Percentiles rank a stretch among this genome's conserved stretches.
phyloP scores from a whole-genome alignment of 208 protist genomes.

The Herpetomonas tarakana region DNA sequence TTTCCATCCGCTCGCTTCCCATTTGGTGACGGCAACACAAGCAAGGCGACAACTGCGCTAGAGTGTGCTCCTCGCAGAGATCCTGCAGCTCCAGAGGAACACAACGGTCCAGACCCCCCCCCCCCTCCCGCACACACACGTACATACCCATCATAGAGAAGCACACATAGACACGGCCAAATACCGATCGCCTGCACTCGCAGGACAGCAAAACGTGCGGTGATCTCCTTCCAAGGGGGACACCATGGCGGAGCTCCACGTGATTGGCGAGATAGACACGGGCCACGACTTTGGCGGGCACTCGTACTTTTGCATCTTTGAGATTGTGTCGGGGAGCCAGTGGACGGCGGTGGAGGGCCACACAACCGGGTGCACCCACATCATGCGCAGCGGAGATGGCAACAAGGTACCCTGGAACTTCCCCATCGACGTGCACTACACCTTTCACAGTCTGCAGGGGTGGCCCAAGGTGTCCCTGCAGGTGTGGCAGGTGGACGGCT shows the following conservation, averaged over 20 bases:
- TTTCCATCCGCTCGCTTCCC: too few relatives aligned
- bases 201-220: too few relatives aligned
- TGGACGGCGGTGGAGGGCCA: slow-evolving; percentile 74
- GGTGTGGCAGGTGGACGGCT: slow-evolving; percentile 86
- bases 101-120: too few relatives aligned
- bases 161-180: too few relatives aligned
- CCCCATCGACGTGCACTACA: slow-evolving; percentile 86
- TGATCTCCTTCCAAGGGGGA: too few relatives aligned
- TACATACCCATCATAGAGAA: neutral
- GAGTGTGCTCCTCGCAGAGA: too few relatives aligned
- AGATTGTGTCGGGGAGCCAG: slow-evolving; percentile 68
- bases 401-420: slow-evolving; percentile 64
- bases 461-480: slow-evolving; percentile 90
- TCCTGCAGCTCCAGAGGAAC: too few relatives aligned
- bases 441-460: slow-evolving; percentile 60
- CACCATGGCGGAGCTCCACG: slow-evolving; percentile 73
- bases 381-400: slow-evolving; percentile 51
- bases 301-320: slow-evolving; percentile 81
- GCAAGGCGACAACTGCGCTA: too few relatives aligned
- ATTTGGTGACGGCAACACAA: too few relatives aligned
- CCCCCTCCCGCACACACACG: too few relatives aligned
- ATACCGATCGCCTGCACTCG: too few relatives aligned
- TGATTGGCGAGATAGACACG: slow-evolving; percentile 76
- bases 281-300: slow-evolving; percentile 62
- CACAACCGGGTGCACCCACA: slow-evolving; percentile 77